These are phyloP conservation scores for Ulota crispa DNA, from an alignment of 225 moss, liverwort and hornwort species.

Conservation along the genomic window DNA sequence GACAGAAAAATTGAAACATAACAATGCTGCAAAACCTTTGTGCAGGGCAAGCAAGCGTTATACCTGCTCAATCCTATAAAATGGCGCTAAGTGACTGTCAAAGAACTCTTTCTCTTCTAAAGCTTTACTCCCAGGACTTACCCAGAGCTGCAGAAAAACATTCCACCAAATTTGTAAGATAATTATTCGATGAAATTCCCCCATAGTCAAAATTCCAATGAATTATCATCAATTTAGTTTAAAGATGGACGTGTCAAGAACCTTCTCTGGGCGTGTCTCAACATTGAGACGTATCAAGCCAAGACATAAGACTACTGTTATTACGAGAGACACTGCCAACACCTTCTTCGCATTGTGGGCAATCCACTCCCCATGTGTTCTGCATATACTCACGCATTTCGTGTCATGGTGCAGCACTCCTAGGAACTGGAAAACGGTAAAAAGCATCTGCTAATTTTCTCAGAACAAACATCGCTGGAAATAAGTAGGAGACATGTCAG, in stretches of 20 bases:
- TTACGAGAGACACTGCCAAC: conserved; percentile 48
- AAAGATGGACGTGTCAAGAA: conserved; percentile 22
- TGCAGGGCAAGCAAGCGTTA: conserved; percentile 1
- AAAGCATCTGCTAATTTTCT: conserved; percentile 4
- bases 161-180: conserved; percentile 3
- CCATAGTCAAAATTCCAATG: neutral
- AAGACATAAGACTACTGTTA: conserved; percentile 59
- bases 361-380: conserved; percentile 81
- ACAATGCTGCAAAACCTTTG: neutral
- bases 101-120: conserved; percentile 89
- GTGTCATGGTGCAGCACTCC: conserved; percentile 17
- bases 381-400: conserved; percentile 40
- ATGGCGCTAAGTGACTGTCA: conserved; percentile 87
- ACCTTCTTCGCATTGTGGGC: conserved; percentile 65
- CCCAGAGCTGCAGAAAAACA: conserved; percentile 79
- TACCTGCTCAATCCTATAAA: conserved; percentile 99
- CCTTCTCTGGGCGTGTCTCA: conserved; percentile 94
- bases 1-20: neutral
- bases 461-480: neutral
- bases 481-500: neutral
- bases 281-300: conserved; percentile 77
- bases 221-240: neutral
- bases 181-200: neutral
- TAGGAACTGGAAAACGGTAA: neutral
- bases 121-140: conserved; percentile 87